phyloP scores from a whole-genome alignment of 805 yeast genomes.

The Pichia cephalocereana region DNA sequence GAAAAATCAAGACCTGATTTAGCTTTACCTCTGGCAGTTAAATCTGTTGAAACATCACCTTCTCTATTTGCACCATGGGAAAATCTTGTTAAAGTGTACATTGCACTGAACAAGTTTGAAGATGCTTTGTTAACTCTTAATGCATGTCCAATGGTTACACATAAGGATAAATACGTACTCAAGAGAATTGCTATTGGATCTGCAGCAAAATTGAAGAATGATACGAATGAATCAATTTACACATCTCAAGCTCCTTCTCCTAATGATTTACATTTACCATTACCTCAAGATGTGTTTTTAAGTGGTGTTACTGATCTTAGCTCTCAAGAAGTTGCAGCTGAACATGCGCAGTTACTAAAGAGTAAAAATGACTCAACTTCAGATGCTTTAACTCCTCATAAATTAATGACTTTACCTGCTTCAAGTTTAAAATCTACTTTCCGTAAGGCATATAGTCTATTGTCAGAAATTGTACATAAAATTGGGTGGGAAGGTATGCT shows the following conservation, averaged over 20 bases:
- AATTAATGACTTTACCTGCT: conserved; percentile 55
- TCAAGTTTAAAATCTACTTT: conserved; percentile 54
- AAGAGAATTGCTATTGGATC: conserved; percentile 34
- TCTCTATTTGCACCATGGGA: conserved; percentile 74
- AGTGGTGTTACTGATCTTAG: conserved; percentile 61
- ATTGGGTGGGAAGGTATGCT: conserved; percentile 69
- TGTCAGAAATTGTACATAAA: conserved; percentile 55
- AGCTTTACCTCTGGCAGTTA: conserved; percentile 50
- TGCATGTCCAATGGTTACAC: conserved; percentile 75
- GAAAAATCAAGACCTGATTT: conserved; percentile 44
- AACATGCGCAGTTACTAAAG: conserved; percentile 42
- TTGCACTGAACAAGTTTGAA: conserved; percentile 56
- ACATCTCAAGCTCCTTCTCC: conserved; percentile 24
- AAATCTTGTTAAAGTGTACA: conserved; percentile 52
- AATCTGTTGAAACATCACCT: conserved; percentile 64
- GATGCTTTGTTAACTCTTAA: conserved; percentile 64
- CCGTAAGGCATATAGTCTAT: conserved; percentile 46
- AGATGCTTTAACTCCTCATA: conserved; percentile 24
- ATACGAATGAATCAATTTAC: not conserved
- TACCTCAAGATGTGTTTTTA: conserved; percentile 65
- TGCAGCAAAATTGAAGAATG: not conserved
- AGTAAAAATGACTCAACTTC: conserved; percentile 19
- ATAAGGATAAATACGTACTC: conserved; percentile 55
- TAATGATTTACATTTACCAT: conserved; percentile 60
- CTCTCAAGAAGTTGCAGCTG: conserved; percentile 54